Evolutionary conservation across 495 filamentous ascomycete genomes (phyloP).

Genomic region (Aspergillus homomorphus): DNA sequence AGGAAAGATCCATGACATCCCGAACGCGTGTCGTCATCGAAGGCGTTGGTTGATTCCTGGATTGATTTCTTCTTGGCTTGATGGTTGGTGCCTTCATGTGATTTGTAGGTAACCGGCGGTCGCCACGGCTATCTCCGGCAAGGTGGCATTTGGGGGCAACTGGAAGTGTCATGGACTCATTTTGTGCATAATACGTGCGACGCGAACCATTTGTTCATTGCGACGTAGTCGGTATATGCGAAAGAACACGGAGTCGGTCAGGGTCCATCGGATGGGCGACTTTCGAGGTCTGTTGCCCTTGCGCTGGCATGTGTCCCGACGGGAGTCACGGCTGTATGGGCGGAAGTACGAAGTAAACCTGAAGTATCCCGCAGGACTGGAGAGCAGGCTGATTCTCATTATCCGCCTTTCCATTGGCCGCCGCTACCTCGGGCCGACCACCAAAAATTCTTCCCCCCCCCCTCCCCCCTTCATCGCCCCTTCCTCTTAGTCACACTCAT

Average conservation of each 20-base stretch:
- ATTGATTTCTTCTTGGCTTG: not conserved
- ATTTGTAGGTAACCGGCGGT: not conserved
- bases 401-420: conserved; percentile 29
- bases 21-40: conserved; percentile 2
- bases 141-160: not conserved
- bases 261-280: not conserved
- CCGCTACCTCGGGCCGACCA: conserved; percentile 26
- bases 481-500: conserved; percentile 8
- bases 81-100: not conserved
- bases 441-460: conserved; percentile 21
- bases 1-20: not conserved
- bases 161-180: not conserved
- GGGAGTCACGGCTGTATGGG: conserved; percentile 8
- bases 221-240: not conserved
- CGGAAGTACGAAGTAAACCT: conserved; percentile 3
- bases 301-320: not conserved
- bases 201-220: not conserved
- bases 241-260: not conserved
- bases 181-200: not conserved
- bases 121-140: not conserved
- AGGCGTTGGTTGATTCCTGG: not conserved
- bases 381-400: conserved; percentile 26
- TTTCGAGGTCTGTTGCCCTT: conserved; percentile 2
- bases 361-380: not conserved
- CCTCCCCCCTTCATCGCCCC: not conserved